Evolutionary conservation across 2,329 filamentous ascomycete species (phyloP).

Genomic region (Gyromitra esculenta): DNA sequence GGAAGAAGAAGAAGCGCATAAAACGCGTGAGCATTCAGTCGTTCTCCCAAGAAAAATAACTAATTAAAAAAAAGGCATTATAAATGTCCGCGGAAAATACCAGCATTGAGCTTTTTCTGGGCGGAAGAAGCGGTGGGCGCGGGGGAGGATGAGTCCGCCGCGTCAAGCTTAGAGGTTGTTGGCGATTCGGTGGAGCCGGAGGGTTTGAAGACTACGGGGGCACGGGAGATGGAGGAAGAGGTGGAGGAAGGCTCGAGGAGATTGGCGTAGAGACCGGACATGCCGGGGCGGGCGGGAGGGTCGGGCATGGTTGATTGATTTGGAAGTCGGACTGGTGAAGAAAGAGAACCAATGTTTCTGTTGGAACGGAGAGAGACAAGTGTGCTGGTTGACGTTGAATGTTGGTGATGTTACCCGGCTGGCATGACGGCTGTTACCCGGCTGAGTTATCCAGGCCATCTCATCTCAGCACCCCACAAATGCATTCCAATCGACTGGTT

Average conservation of each 20-base stretch:
- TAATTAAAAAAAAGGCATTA: conserved; percentile 57
- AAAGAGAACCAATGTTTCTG: background rate
- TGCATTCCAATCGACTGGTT: background rate
- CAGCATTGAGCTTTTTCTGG: conserved; percentile 73
- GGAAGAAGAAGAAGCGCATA: conserved; percentile 58
- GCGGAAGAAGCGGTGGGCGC: conserved; percentile 56
- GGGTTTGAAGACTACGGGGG: conserved; percentile 75
- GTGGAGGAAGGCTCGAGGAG: conserved; percentile 69
- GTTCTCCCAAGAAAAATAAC: conserved; percentile 57
- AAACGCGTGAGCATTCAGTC: conserved; percentile 64
- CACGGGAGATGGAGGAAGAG: conserved; percentile 76
- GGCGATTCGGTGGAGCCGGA: conserved; percentile 63
- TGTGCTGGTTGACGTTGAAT: background rate
- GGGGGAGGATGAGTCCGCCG: conserved; percentile 46
- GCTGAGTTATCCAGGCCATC: background rate
- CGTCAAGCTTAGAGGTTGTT: conserved; percentile 62
- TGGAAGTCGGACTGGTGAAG: background rate
- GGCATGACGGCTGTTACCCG: background rate
- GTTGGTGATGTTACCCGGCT: conserved; percentile 17
- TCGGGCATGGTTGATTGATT: conserved; percentile 33
- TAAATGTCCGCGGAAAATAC: conserved; percentile 65
- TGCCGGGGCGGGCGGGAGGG: conserved; percentile 56
- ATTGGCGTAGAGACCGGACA: conserved; percentile 76
- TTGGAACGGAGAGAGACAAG: background rate
- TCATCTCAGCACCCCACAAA: background rate